Conservation (phyloP, 345 rosid genomes). For the Punica granatum region DNA sequence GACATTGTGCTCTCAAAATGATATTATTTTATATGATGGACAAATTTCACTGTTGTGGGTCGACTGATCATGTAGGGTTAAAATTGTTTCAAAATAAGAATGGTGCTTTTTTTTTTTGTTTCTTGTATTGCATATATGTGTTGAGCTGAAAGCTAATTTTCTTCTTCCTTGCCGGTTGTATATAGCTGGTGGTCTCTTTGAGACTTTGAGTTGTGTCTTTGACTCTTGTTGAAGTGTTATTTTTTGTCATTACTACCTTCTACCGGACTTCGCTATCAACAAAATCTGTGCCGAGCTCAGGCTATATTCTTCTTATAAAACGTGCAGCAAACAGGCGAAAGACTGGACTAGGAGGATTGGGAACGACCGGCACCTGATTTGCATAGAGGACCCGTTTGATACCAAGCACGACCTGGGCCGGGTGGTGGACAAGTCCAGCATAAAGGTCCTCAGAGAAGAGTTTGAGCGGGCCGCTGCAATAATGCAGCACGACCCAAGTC, state of each 20-base stretch:
- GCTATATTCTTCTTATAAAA: neutral
- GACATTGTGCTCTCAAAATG: neutral
- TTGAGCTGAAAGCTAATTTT: neutral
- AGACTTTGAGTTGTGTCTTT: no score
- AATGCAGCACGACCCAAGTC: conserved; percentile 71
- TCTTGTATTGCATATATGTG: neutral
- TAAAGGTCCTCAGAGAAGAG: conserved; percentile 85
- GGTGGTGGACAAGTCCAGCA: conserved; percentile 88
- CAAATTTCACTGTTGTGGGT: neutral
- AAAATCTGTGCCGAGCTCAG: neutral
- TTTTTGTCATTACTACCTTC: neutral
- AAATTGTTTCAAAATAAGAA: neutral
- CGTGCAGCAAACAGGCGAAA: conserved; percentile 71
- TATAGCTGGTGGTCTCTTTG: no score
- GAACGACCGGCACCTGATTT: conserved; percentile 94
- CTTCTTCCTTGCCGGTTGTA: no score
- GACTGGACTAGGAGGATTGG: conserved; percentile 96
- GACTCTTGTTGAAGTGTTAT: no score
- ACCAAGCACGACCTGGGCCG: conserved; percentile 80
- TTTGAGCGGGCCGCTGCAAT: conserved; percentile 90
- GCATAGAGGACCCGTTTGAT: conserved; percentile 98
- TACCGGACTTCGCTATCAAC: neutral
- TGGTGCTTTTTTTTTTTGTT: no score
- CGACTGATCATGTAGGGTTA: neutral
- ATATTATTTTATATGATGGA: neutral